phyloP scores from a whole-genome alignment of 352 stramenopile species.

The Phytopythium cucurbitacearum region DNA sequence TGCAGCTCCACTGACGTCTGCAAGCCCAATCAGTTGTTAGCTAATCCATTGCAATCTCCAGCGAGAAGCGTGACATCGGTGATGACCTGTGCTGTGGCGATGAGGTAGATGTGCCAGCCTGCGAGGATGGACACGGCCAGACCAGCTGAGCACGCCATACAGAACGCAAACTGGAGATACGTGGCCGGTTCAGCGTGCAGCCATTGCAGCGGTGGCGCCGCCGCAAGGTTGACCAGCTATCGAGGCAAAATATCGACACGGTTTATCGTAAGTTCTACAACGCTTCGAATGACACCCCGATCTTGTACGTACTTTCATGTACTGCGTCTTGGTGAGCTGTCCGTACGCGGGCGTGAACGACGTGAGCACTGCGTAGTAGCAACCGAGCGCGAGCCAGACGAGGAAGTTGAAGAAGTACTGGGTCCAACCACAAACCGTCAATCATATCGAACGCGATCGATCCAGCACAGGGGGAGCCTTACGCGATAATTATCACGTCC shows the following conservation, averaged over 20 bases:
- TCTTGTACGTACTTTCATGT: conserved; percentile 38
- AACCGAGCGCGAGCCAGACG: conserved; percentile 55
- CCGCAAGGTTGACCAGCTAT: conserved; percentile 26
- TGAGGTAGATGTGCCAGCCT: conserved; percentile 68
- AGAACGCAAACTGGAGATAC: conserved; percentile 66
- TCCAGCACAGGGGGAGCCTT: conserved; percentile 6
- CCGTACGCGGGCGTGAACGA: conserved; percentile 56
- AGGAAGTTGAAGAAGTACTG: conserved; percentile 82
- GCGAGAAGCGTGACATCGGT: not conserved
- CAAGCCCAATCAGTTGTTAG: conserved; percentile 1
- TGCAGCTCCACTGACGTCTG: conserved; percentile 81
- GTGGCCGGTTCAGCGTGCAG: conserved; percentile 16
- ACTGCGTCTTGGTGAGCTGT: conserved; percentile 43
- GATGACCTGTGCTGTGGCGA: conserved; percentile 69
- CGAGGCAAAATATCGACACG: no score
- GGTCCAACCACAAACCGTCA: not conserved
- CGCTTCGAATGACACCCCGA: no score
- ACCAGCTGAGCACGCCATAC: conserved; percentile 53
- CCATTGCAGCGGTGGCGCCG: conserved; percentile 9
- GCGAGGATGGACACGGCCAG: conserved; percentile 60
- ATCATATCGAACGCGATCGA: not conserved
- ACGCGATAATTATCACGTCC: conserved; percentile 95
- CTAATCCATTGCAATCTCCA: not conserved
- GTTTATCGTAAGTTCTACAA: no score
- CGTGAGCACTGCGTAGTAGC: conserved; percentile 52